These are phyloP conservation scores for Citropsis articulata DNA, from an alignment of 345 rosid genomes.

Conservation along the genomic window DNA sequence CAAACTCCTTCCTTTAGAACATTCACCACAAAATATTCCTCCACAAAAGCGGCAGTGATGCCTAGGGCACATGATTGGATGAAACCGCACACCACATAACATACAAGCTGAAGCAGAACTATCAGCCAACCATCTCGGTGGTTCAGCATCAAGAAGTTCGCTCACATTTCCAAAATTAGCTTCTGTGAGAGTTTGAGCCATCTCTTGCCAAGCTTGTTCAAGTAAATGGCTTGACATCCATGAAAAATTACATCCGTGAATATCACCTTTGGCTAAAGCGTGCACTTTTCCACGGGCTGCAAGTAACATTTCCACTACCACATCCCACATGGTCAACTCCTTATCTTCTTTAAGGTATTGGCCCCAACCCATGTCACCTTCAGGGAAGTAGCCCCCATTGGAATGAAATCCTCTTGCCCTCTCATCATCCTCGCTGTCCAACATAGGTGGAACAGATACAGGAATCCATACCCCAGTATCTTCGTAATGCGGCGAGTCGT, in stretches of 20 bases:
- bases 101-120: constrained; percentile 89
- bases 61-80: constrained; percentile 91
- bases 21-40: constrained; percentile 78
- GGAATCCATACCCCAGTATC: constrained; percentile 98
- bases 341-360: constrained; percentile 54
- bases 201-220: constrained; percentile 97
- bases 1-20: constrained; percentile 91
- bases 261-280: constrained; percentile 65
- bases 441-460: constrained; percentile 92
- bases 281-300: constrained; percentile 83
- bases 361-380: constrained; percentile 85
- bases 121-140: constrained; percentile 90
- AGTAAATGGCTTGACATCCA: constrained; percentile 67
- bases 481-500: constrained; percentile 71
- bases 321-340: constrained; percentile 97
- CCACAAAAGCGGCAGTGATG: constrained; percentile 98
- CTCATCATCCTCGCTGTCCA: constrained; percentile 60
- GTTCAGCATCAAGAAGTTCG: constrained; percentile 81
- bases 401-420: constrained; percentile 58
- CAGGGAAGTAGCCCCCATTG: constrained; percentile 88
- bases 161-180: constrained; percentile 58
- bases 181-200: constrained; percentile 84
- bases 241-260: constrained; percentile 43
- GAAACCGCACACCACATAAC: constrained; percentile 82
- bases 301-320: constrained; percentile 72